Evolutionary conservation across 768 basidiomycete genomes (phyloP).

Genomic region (Tricholoma saponaceum): DNA sequence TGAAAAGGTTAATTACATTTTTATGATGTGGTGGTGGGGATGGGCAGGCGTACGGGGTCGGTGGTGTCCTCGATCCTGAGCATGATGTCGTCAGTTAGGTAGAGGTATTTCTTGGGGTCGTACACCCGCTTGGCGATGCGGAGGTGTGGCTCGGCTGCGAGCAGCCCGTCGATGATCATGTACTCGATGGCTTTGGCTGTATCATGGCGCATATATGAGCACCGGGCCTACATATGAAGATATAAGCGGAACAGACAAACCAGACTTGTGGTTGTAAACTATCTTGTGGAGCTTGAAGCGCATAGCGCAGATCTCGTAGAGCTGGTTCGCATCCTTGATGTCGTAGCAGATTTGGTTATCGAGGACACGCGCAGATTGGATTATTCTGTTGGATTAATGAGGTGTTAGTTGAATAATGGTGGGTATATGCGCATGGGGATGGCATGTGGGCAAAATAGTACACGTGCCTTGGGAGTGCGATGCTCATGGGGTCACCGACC

Average conservation of each 20-base stretch:
- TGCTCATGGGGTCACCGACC: slow-evolving; percentile 59
- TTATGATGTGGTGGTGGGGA: background rate
- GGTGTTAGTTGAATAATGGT: background rate
- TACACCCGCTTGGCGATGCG: slow-evolving; percentile 54
- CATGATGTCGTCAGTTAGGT: slow-evolving; percentile 69
- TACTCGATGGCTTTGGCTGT: slow-evolving; percentile 75
- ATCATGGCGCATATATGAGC: background rate
- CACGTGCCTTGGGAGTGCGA: slow-evolving; percentile 44
- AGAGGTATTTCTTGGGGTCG: slow-evolving; percentile 55
- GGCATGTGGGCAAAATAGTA: background rate
- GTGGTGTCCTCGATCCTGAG: slow-evolving; percentile 51
- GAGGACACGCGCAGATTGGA: slow-evolving; percentile 72
- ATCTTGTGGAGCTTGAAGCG: slow-evolving; percentile 80
- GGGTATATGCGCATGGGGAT: background rate
- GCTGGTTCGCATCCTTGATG: slow-evolving; percentile 74
- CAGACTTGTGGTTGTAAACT: slow-evolving; percentile 80
- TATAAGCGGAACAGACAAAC: slow-evolving; percentile 25
- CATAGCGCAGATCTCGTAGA: slow-evolving; percentile 70
- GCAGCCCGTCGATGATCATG: slow-evolving; percentile 79
- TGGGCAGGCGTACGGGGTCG: slow-evolving; percentile 37
- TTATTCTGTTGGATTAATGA: slow-evolving; percentile 42
- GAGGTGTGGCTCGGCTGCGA: slow-evolving; percentile 60
- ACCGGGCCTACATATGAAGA: too few species aligned
- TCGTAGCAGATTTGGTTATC: slow-evolving; percentile 75
- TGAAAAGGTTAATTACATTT: background rate